Percentiles rank a stretch among this genome's conserved stretches.
phyloP scores from a whole-genome alignment of 495 filamentous ascomycete species.

The Cercophora samala region DNA sequence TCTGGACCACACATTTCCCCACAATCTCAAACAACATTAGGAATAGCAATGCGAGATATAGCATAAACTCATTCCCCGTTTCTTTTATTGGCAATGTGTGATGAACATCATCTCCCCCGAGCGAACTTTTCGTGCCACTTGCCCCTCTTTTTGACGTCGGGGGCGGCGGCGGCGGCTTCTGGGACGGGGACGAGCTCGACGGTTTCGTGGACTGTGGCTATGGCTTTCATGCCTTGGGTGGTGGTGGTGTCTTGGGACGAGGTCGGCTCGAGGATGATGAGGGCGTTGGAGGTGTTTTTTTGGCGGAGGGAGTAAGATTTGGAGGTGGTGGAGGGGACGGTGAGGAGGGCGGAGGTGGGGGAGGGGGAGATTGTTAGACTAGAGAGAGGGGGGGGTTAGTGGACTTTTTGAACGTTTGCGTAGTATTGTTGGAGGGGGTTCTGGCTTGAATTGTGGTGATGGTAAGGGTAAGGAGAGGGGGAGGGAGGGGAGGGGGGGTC shows the following conservation, averaged over 20 bases:
- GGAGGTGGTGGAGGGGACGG: constrained; percentile 47
- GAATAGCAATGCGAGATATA: too few relatives aligned
- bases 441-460: too few relatives aligned
- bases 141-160: constrained; percentile 51
- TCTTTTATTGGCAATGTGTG: too few relatives aligned
- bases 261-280: constrained; percentile 58
- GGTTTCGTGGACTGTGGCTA: constrained; percentile 71
- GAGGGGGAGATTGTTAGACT: constrained; percentile 68
- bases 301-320: constrained; percentile 79
- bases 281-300: constrained; percentile 85
- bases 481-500: neutral
- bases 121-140: constrained; percentile 92
- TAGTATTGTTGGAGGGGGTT: too few relatives aligned
- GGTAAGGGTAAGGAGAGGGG: neutral
- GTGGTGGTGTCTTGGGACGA: constrained; percentile 24
- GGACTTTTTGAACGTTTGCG: too few relatives aligned
- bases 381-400: neutral
- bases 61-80: too few relatives aligned
- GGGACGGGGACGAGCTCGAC: constrained; percentile 59
- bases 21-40: too few relatives aligned
- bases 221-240: constrained; percentile 47
- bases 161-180: constrained; percentile 23
- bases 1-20: too few relatives aligned
- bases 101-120: constrained; percentile 36
- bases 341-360: constrained; percentile 67